Base-by-base conservation (phyloP, 495 filamentous ascomycete species). In the Sabuloglossum arenarium region DNA sequence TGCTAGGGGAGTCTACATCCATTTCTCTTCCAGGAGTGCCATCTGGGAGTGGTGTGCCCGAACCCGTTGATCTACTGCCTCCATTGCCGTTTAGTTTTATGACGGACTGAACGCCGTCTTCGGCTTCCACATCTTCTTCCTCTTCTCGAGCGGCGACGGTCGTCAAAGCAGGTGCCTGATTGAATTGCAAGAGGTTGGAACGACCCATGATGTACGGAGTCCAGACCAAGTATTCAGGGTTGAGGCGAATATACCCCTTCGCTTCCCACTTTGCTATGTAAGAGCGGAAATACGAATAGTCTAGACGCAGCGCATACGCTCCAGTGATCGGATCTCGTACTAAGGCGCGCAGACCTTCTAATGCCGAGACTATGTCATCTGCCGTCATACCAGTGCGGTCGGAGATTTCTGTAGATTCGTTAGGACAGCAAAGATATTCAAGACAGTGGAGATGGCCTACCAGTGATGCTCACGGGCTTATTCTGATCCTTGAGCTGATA, bases 181-280 rank as follows among this genome's bases (percentile, higher is more conserved):
- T 85, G 65, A 90, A 89, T 58, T 86, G 84, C 0, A 80, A 81
- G n/a, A 82, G 78, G 54, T 86, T 88, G 63, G 78, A 82, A 54
- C 84, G 77, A 24, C 90, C 89, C 87, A 95, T 96, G 54, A 98
- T 79, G 67, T 91, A 98, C 12, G 93, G 91, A n/a, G 86, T 95
- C 91, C 91, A 98, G 2, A 89, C 80, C 37, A 98, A 74, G 10
- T 79, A 79, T 57, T 82, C 78, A 1, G 81, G 79, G 61, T 94
- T 88, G 37, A 98, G 78, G 58, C 79, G 85, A 16, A 93, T 80
- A 60, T 94, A 90, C 6, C 79, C 77, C 64, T 94, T 95, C 53
- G 71, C 75, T 66, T 94, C 86, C 80, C 88, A 90, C 53, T 84
- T 84, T 11, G 76, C 74, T 57, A 96, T 85, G 63, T 89, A 90